Base-by-base conservation (phyloP, 306 rosid genomes). In the Mimosa pudica region DNA sequence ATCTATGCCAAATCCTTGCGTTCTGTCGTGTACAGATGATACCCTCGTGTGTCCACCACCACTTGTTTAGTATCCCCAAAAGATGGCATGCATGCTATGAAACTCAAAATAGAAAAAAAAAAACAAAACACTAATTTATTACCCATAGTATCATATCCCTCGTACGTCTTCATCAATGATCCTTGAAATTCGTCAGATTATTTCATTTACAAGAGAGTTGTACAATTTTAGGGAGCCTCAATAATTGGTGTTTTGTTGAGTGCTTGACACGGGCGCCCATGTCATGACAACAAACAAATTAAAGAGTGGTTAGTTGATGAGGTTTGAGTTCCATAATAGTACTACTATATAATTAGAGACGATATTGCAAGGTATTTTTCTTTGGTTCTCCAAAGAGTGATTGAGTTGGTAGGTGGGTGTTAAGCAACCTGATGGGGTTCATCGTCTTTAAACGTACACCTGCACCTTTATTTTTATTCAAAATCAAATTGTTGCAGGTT, bases 341-440 rank as follows among this genome's bases (percentile, higher is more conserved):
- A 24, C 30, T 67, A 55, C 45, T 77, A 65, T 60, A 24, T 60
- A 18, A 77, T 3, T n/a, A 62, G 78, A 32, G 16, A 8, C 11
- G 42, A 5, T 5, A 38, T 38, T 36, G 70, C 5, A 35, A 70
- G 3, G 60, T 70, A 5, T 57, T 4, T 57, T 24, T 24, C 30
- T 24, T 55, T 55, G 7, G 63, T 17, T 70, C 30, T 14, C 57
- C 10, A 24, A 32, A 24, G 45, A 30, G 44, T 24, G 45, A 52
- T 69, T 65, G 79, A 14, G 82, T 82, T 82, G 82, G 86, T 78
- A 47, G 82, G 86, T 74, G 72, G 77, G 85, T 54, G 75, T 73
- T 48, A 55, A 57, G 86, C 73, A 57, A 76, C 79, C 80, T 83
- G 69, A 17, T 57, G 77, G 82, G 85, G 48, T 48, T 82, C 79